Base-by-base conservation (phyloP, 1,284 basidiomycete genomes). In the Rugosomyces carneus region DNA sequence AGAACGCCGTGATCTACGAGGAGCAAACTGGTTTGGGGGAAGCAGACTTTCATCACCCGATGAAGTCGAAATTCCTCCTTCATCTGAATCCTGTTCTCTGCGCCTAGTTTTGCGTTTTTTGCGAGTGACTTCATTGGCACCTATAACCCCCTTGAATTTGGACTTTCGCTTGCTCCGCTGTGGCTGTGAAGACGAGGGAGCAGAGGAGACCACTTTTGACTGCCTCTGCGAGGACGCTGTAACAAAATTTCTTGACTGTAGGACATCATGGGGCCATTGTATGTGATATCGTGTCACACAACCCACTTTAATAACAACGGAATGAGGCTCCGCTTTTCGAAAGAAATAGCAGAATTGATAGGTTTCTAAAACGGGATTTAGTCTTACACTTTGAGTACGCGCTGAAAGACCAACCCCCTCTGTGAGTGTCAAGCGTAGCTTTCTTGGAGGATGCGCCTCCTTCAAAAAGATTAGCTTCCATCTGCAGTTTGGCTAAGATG, bases 311-410 rank as follows among this genome's bases (percentile, higher is more conserved):
- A 84, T 65, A n/a, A 88, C 66, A 6, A 89, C 70, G 1, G 81
- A 76, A 60, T 89, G 85, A 11, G 83, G 76, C 48, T 87, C 84
- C 2, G 75, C 78, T 59, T 79, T 81, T n/a, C 84, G 76, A 53
- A 89, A 70, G 61, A 89, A 89, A 59, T 85, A 89, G 38, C 82
- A 85, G 57, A 89, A 88, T 50, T 89, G 86, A 57, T 89, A 89
- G 0, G 70, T 73, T 50, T 86, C 86, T 89, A 53, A 24, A 47
- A 39, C 36, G 40, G 5, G 8, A 34, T 34, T 34, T 36, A 24
- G 11, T 29, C 27, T 29, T 15, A 9, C n/a, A 38, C 19, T 31
- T 9, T 44, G 48, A 37, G 43, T 11, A 21, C 21, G 35, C 26
- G 35, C 43, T 13, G 40, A 40, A 13, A 47, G 16, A 16, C 69